Percentiles rank a stretch among this genome's conserved stretches.
Conservation (phyloP, 108 stramenopile species). For the Pseudonitzschia delicatissima region DNA sequence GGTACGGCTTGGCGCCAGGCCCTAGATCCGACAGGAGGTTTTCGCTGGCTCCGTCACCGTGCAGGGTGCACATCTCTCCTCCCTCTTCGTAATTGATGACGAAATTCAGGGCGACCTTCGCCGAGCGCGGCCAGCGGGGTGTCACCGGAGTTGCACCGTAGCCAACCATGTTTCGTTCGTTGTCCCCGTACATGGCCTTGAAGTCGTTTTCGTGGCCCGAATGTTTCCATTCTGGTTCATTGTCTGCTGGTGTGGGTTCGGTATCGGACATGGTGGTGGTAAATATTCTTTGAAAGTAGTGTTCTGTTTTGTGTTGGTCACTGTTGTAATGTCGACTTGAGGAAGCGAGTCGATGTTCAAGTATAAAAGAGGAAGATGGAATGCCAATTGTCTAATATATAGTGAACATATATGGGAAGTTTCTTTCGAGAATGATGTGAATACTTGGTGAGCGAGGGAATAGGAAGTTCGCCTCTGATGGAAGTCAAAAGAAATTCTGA, state of each 20-base stretch:
- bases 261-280: neutral
- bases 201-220: constrained; percentile 66
- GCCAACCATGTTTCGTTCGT: constrained; percentile 75
- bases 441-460: too few relatives aligned
- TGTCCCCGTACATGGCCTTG: constrained; percentile 48
- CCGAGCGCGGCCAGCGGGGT: constrained; percentile 72
- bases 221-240: too few relatives aligned
- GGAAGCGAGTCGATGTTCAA: too few relatives aligned
- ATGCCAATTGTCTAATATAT: too few relatives aligned
- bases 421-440: too few relatives aligned
- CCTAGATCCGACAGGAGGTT: constrained; percentile 83
- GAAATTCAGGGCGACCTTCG: constrained; percentile 88
- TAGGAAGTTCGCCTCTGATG: too few relatives aligned
- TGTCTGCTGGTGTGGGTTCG: neutral
- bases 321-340: too few relatives aligned
- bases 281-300: too few relatives aligned
- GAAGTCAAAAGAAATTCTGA: too few relatives aligned
- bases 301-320: too few relatives aligned
- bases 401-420: too few relatives aligned
- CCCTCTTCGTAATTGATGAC: constrained; percentile 98
- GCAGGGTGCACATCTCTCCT: constrained; percentile 81
- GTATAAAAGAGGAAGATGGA: too few relatives aligned
- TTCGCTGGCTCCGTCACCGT: constrained; percentile 75
- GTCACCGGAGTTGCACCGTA: constrained; percentile 71
- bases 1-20: constrained; percentile 57